Evolutionary conservation across 2,329 filamentous ascomycete species (phyloP), one percentile per base, ranked within the genome.

Genomic region (Colletotrichum phormii): DNA sequence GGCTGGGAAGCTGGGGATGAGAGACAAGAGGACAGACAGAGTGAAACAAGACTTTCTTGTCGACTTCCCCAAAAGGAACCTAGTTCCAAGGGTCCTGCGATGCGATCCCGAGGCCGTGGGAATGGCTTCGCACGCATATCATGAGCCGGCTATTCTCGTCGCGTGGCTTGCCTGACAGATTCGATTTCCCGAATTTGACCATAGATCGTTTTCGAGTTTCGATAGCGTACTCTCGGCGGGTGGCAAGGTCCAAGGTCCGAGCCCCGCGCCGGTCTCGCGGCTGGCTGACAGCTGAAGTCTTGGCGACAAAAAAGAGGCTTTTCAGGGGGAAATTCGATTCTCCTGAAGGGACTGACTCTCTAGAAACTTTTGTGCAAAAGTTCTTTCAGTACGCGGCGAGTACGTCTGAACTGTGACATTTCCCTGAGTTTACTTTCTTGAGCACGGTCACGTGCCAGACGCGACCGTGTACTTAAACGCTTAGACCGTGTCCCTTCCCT

Each of bases 261-360:
- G 66, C 49, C 33, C 7, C 66, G 35, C 66, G 58, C 61, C 31
- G 62, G 22, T 62, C 22, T 65, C 35, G 26, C 46, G 29, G 46
- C 42, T 33, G 59, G 33, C 59, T 61, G 66, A 71, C 60, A 65
- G 60, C 60, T 71, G 67, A 73, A 57, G 51, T 37, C 35, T 71
- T 55, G 55, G 66, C 54, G 57, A 31, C 31, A 37, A 26, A 37
- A 51, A 55, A 70, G 60, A 64, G 59, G 46, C 46, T 61, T 69
- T 53, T 62, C 60, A 73, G 71, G 67, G 55, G 66, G 18, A 64
- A 24, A 61, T 61, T 61, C 46, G 54, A 55, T 57, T 29, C 70
- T 46, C 22, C 61, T 61, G 35, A 51, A 22, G 53, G 29, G 51
- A 46, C 31, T 54, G 33, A 46, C 46, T 54, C 29, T 9, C 9